Conservation (phyloP, 1,284 basidiomycete genomes). For the Ceratobasidium sp. region DNA sequence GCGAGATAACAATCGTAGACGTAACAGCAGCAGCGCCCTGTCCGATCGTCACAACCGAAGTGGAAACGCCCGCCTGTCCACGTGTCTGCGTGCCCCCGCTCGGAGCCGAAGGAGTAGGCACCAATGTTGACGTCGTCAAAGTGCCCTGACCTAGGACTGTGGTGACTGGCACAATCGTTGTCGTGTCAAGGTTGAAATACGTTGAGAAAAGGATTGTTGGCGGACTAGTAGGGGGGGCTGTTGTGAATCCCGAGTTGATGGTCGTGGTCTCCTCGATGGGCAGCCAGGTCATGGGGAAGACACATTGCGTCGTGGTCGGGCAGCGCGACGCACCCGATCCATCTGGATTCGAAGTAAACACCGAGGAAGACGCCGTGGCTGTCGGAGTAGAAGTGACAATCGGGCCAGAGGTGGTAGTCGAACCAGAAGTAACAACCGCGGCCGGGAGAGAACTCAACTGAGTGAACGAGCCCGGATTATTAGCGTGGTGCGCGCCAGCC, state of each 20-base stretch:
- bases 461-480: too few species aligned
- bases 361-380: background rate
- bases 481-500: too few species aligned
- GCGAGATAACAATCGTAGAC: background rate
- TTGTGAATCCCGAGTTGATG: background rate
- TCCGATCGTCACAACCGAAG: background rate
- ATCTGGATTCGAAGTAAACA: background rate
- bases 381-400: background rate
- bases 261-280: slow-evolving; percentile 3
- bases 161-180: background rate
- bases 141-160: too few species aligned
- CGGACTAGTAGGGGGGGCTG: background rate
- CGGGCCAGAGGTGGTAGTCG: too few species aligned
- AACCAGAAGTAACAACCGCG: too few species aligned
- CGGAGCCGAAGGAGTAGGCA: too few species aligned
- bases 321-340: background rate
- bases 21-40: background rate
- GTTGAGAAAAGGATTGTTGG: background rate
- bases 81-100: too few species aligned
- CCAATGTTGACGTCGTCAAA: background rate
- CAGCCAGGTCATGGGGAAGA: background rate
- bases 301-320: background rate
- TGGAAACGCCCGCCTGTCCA: background rate
- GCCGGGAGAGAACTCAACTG: too few species aligned
- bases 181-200: background rate